phyloP scores from a whole-genome alignment of 1,284 basidiomycete genomes.

The Heliocybe sulcata region DNA sequence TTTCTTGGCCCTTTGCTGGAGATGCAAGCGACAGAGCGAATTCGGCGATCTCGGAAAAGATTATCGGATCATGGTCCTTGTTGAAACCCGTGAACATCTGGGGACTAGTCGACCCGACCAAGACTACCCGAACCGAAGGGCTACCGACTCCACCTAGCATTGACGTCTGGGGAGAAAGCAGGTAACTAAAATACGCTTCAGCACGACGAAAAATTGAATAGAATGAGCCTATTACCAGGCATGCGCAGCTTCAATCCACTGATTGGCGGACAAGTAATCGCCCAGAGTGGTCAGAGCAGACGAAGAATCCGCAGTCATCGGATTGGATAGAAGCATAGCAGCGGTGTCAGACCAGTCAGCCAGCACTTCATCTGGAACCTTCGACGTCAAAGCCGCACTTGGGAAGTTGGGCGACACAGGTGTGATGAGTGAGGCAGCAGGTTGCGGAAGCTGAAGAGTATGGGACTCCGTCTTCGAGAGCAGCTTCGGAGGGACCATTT shows the following conservation, averaged over 20 bases:
- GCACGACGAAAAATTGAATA: slow-evolving; percentile 2
- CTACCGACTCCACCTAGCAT: slow-evolving; percentile 63
- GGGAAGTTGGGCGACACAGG: slow-evolving; percentile 63
- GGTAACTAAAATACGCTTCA: slow-evolving; percentile 49
- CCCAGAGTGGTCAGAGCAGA: slow-evolving; percentile 84
- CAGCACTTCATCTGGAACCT: slow-evolving; percentile 51
- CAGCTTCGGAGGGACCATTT: slow-evolving; percentile 58
- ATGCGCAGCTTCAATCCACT: slow-evolving; percentile 85
- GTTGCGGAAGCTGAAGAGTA: slow-evolving; percentile 33
- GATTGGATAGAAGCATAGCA: slow-evolving; percentile 79
- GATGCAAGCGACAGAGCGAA: slow-evolving; percentile 80
- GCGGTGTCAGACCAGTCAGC: slow-evolving; percentile 83
- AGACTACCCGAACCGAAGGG: slow-evolving; percentile 51
- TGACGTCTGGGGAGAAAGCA: slow-evolving; percentile 83
- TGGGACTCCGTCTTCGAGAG: slow-evolving; percentile 29
- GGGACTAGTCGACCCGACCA: slow-evolving; percentile 63
- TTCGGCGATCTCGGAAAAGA: slow-evolving; percentile 91
- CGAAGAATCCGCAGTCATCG: slow-evolving; percentile 55
- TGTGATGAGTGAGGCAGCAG: slow-evolving; percentile 30
- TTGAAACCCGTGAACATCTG: slow-evolving; percentile 43
- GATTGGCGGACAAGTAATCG: slow-evolving; percentile 68
- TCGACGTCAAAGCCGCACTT: slow-evolving; percentile 29
- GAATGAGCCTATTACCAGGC: slow-evolving; percentile 57
- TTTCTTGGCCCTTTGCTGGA: slow-evolving; percentile 78
- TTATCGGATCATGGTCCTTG: slow-evolving; percentile 72